Evolutionary conservation across 108 stramenopile species (phyloP).

Genomic region (Stephanodiscus minutulus): DNA sequence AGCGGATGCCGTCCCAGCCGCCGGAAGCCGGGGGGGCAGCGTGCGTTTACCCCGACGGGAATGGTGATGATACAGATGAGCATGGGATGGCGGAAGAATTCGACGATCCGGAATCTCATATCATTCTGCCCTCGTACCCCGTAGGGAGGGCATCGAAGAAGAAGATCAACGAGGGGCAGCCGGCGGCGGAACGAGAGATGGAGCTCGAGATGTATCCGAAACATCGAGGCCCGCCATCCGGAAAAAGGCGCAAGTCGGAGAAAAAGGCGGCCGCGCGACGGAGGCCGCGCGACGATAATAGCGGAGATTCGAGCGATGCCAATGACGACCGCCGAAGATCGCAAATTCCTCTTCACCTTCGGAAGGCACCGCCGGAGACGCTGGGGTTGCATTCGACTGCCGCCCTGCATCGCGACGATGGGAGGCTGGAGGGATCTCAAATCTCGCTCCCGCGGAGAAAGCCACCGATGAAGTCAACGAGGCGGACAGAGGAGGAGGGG

Average conservation of each 20-base stretch:
- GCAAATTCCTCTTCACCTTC: not conserved
- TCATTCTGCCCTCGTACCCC: not conserved
- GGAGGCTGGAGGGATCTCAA: not conserved
- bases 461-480: not conserved
- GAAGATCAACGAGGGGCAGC: not conserved
- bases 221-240: no score
- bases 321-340: not conserved
- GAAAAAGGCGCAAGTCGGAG: not conserved
- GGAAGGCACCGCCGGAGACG: constrained; percentile 1
- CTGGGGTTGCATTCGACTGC: not conserved
- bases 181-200: not conserved
- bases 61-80: not conserved
- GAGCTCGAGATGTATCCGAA: not conserved
- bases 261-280: not conserved
- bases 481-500: not conserved
- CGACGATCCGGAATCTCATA: not conserved
- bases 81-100: not conserved
- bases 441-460: not conserved
- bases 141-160: not conserved
- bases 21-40: not conserved
- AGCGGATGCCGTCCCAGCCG: not conserved
- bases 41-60: not conserved
- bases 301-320: not conserved
- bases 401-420: no score
- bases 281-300: not conserved